Base-by-base conservation (phyloP, 495 filamentous ascomycete genomes). In the Aspergillus sclerotioniger region DNA sequence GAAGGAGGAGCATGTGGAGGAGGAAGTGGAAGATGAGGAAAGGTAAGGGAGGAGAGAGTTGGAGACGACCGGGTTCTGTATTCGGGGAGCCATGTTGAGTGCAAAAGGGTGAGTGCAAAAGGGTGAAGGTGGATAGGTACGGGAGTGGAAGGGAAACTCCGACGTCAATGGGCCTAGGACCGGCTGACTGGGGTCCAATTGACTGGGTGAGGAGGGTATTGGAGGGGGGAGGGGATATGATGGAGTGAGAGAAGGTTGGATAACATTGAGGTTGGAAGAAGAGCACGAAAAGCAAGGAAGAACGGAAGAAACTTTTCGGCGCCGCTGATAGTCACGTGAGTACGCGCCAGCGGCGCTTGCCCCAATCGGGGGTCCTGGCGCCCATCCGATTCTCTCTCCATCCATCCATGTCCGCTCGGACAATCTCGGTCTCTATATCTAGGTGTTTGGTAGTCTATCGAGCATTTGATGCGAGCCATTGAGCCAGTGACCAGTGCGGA, bases 21-120 rank as follows among this genome's bases (percentile, higher is more conserved):
- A 49, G 33, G 57, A 58, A 9, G 65, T 10, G 21, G 66, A 61
- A 50, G 63, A 60, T 15, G 69, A 65, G 47, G 74, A 69, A 57
- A 75, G 64, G 56, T 68, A 75, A 61, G 73, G 72, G 51, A 73
- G 65, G 58, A 76, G 70, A 49, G 69, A 60, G 58, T 70, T 75
- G 62, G 73, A 66, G 54, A 74, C 61, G 43, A 68, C 63, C 54
- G 66, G 69, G 62, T 60, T 71, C 51, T 76, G 75, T 72, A 79
- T 70, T 71, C 75, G 73, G 31, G 74, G 75, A 57, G 76, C 64
- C 76, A 79, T 79, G 51, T 59, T 69, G 66, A 16, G 6, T 21
- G n/a, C n/a, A n/a, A n/a, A n/a, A n/a, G n/a, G n/a, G n/a, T n/a
- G n/a, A n/a, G n/a, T n/a, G n/a, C n/a, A n/a, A n/a, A n/a, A n/a